Evolutionary conservation across 495 filamentous ascomycete species (phyloP).

Genomic region (Penicillium longicatenatum): DNA sequence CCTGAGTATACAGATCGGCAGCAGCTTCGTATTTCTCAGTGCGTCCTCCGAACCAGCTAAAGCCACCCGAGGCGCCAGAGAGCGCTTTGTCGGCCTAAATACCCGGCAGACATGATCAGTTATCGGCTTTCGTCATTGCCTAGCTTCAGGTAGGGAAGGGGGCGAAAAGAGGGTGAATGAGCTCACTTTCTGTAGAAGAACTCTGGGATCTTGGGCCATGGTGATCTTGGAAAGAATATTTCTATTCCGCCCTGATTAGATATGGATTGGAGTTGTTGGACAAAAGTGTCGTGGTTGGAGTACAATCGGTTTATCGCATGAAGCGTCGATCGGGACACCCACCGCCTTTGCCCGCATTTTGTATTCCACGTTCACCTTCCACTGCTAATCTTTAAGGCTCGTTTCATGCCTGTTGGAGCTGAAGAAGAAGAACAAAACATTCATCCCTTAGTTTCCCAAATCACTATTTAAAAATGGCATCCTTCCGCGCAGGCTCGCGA

Average conservation of each 20-base stretch:
- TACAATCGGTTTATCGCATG: constrained; percentile 15
- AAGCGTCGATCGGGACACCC: constrained; percentile 33
- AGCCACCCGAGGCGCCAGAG: constrained; percentile 67
- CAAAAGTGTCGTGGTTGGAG: constrained; percentile 3
- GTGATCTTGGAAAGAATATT: constrained; percentile 8
- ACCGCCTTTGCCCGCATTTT: constrained; percentile 13
- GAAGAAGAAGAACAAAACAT: not conserved
- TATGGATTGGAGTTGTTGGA: constrained; percentile 3
- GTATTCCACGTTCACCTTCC: not conserved
- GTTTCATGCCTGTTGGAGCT: not conserved
- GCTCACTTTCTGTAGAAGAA: constrained; percentile 58
- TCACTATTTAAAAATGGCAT: constrained; percentile 10
- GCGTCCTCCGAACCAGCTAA: constrained; percentile 74
- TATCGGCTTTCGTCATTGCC: constrained; percentile 33
- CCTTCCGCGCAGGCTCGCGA: constrained; percentile 22
- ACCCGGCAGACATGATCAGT: constrained; percentile 28
- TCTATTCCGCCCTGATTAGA: constrained; percentile 4
- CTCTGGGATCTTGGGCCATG: constrained; percentile 57
- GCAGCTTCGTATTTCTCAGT: constrained; percentile 85
- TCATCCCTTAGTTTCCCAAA: not conserved
- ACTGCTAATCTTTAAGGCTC: not conserved
- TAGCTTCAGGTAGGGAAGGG: constrained; percentile 12
- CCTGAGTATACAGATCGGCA: constrained; percentile 76
- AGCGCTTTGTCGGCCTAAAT: constrained; percentile 78
- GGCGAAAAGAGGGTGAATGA: constrained; percentile 15